Percentiles rank a stretch among this genome's conserved stretches.
Evolutionary conservation across 331 rosid species (phyloP).

Genomic region (Malus hybrid): DNA sequence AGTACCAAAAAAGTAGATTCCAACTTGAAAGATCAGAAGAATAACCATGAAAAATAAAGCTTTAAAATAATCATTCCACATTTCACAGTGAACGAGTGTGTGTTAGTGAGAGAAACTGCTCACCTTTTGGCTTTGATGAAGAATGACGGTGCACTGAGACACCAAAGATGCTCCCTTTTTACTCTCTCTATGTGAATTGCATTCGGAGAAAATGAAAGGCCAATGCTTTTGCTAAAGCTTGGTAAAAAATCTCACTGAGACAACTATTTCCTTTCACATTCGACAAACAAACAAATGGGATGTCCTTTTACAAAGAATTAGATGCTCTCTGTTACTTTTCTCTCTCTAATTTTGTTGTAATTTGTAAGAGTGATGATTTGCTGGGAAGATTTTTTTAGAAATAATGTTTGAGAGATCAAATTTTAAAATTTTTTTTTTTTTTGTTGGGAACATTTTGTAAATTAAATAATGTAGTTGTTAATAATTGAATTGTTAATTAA

Average conservation of each 20-base stretch:
- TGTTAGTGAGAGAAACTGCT: background rate
- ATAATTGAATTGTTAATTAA: too few species aligned
- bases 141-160: constrained; percentile 8
- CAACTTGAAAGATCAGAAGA: constrained; percentile 10
- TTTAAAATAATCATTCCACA: constrained; percentile 9
- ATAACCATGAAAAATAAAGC: constrained; percentile 19
- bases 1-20: constrained; percentile 14
- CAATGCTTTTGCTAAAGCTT: constrained; percentile 9
- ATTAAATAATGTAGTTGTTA: fast-evolving
- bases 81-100: background rate
- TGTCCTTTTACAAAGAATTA: constrained; percentile 41
- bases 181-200: background rate
- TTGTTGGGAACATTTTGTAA: too few species aligned
- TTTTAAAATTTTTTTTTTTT: too few species aligned
- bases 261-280: background rate
- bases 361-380: background rate
- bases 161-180: constrained; percentile 36
- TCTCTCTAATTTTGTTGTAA: background rate
- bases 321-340: constrained; percentile 23
- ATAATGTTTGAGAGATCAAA: too few species aligned
- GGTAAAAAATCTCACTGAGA: background rate
- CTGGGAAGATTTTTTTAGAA: too few species aligned
- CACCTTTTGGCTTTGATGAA: constrained; percentile 33
- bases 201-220: constrained; percentile 3
- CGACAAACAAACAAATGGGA: constrained; percentile 23